Percentiles rank a stretch among this genome's conserved stretches.
These are phyloP conservation scores for Boletus edulis DNA, from an alignment of 768 basidiomycete species.

Conservation along the genomic window DNA sequence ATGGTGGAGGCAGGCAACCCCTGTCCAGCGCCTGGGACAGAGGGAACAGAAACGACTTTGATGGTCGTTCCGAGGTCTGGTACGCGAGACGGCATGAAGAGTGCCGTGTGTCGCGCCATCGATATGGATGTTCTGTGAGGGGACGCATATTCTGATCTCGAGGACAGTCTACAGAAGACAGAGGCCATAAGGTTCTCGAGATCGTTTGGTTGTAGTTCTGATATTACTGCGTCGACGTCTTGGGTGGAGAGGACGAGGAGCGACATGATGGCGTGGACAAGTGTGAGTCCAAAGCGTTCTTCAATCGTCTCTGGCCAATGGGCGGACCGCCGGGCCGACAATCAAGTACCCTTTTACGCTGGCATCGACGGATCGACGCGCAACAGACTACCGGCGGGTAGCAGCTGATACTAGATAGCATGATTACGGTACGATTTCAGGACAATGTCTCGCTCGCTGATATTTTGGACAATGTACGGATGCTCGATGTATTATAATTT, in stretches of 20 bases:
- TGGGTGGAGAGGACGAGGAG: constrained; percentile 59
- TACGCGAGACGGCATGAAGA: constrained; percentile 85
- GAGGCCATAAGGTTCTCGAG: constrained; percentile 56
- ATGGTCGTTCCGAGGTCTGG: constrained; percentile 54
- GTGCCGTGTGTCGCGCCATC: constrained; percentile 51
- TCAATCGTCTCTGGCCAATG: background rate
- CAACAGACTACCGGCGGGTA: too few relatives aligned
- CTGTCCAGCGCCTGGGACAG: constrained; percentile 33
- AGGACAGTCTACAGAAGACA: constrained; percentile 53
- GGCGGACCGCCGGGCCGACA: background rate
- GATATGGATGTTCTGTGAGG: constrained; percentile 63
- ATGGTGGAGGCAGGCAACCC: constrained; percentile 80
- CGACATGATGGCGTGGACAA: constrained; percentile 27
- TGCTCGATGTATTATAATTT: too few relatives aligned
- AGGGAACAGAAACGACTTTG: constrained; percentile 82
- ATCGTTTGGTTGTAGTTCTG: constrained; percentile 42
- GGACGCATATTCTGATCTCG: constrained; percentile 18
- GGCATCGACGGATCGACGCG: too few relatives aligned
- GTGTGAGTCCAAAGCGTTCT: too few relatives aligned
- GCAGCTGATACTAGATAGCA: too few relatives aligned
- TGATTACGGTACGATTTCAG: too few relatives aligned
- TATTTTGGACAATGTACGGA: too few relatives aligned
- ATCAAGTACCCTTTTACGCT: too few relatives aligned
- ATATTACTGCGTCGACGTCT: constrained; percentile 54
- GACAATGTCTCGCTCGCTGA: too few relatives aligned